Conservation (phyloP, 2,329 filamentous ascomycete genomes). For the Xenoacremonium recifei region DNA sequence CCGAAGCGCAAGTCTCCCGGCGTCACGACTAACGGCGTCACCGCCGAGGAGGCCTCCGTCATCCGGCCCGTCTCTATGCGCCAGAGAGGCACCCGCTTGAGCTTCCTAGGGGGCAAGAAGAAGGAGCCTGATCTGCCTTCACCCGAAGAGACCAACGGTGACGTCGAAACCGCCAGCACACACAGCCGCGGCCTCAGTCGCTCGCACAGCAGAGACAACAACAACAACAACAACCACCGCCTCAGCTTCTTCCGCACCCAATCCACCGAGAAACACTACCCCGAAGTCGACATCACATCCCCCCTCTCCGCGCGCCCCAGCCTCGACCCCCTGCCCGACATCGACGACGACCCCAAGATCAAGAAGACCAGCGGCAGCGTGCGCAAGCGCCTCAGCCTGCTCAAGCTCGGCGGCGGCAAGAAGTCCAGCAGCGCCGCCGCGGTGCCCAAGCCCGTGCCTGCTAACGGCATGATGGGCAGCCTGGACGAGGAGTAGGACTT, state of each 20-base stretch:
- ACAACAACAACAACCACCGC: slow-evolving; percentile 27
- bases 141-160: slow-evolving; percentile 27
- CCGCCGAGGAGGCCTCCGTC: slow-evolving; percentile 49
- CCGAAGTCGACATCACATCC: too few species aligned
- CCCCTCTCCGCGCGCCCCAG: too few species aligned
- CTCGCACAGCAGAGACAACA: slow-evolving; percentile 25
- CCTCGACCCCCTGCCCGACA: too few species aligned
- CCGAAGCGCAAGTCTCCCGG: slow-evolving; percentile 33
- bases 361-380: too few species aligned
- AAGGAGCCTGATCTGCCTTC: slow-evolving; percentile 36
- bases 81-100: slow-evolving; percentile 54
- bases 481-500: slow-evolving; percentile 53
- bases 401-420: slow-evolving; percentile 74
- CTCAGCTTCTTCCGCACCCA: slow-evolving; percentile 46
- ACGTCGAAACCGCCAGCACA: slow-evolving; percentile 32
- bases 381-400: slow-evolving; percentile 74
- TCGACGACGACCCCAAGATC: too few species aligned
- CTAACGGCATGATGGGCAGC: slow-evolving; percentile 50
- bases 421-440: slow-evolving; percentile 51
- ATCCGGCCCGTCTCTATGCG: slow-evolving; percentile 51
- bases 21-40: slow-evolving; percentile 32
- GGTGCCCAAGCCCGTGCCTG: too few species aligned
- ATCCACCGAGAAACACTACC: slow-evolving; percentile 29
- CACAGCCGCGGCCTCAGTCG: slow-evolving; percentile 27
- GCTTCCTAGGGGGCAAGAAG: slow-evolving; percentile 55